These are phyloP conservation scores for Xanthoconium purpureum DNA, from an alignment of 768 basidiomycete species.

Conservation along the genomic window DNA sequence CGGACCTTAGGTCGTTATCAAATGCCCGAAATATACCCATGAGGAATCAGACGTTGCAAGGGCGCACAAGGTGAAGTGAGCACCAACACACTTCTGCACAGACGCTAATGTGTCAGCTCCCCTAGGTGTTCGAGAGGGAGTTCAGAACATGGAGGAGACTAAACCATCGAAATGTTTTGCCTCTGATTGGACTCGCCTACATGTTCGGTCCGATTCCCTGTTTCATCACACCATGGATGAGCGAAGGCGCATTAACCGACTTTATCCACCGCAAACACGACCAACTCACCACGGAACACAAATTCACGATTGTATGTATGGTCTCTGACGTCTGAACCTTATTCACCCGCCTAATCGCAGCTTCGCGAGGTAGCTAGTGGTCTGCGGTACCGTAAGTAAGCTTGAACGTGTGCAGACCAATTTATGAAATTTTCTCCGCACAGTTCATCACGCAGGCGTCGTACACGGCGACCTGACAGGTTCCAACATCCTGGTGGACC, in stretches of 20 bases:
- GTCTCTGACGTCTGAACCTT: background rate
- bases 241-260: slow-evolving; percentile 7
- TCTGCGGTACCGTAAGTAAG: slow-evolving; percentile 10
- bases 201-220: slow-evolving; percentile 7
- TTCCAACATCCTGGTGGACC: slow-evolving; percentile 11
- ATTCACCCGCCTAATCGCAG: background rate
- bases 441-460: slow-evolving; percentile 8
- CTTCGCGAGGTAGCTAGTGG: slow-evolving; percentile 11
- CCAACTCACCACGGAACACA: slow-evolving; percentile 1
- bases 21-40: slow-evolving; percentile 5
- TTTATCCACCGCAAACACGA: slow-evolving; percentile 3
- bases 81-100: background rate
- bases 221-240: slow-evolving; percentile 15
- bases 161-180: slow-evolving; percentile 10
- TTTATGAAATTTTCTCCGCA: background rate
- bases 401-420: background rate
- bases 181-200: slow-evolving; percentile 12
- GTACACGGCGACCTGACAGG: slow-evolving; percentile 18
- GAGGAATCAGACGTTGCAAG: background rate
- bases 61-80: slow-evolving; percentile 4
- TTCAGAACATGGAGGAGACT: background rate
- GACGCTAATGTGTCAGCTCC: background rate
- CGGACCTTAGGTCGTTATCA: slow-evolving; percentile 7
- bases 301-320: slow-evolving; percentile 6
- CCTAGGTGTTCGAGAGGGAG: slow-evolving; percentile 10